Base-by-base conservation (phyloP, 352 stramenopile genomes). In the Globisporangium takayamanum region DNA sequence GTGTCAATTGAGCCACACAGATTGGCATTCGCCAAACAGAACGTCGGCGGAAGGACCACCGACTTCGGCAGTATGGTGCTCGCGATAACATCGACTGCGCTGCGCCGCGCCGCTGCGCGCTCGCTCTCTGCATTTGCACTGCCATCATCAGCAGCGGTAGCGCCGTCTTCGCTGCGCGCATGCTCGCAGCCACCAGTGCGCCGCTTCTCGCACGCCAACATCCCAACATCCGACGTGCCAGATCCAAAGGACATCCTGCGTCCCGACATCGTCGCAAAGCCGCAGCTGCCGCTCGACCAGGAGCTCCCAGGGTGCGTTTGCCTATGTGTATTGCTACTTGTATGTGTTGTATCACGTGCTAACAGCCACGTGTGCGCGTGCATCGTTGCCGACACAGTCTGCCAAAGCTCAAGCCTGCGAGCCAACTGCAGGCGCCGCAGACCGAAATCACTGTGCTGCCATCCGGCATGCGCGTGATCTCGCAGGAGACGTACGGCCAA, bases 401-500 rank as follows among this genome's bases (percentile, higher is more conserved):
- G 54, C 88, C 88, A 2, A 76, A 76, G 62, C 78, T 96, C 48
- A 94, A 94, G 60, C 84, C 88, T 0, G 85, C 87, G 41, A 91
- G 78, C 53, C 82, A 96, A 53, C 62, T 95, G 22, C 68, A 85
- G 52, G 75, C 83, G 36, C 96, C 96, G 5, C 77, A 94, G 60
- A 98, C 95, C 1, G 68, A 96, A 64, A 84, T 97, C 30, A 97
- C 95, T 36, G 96, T 85, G 52, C 76, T 99, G 12, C 71, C 88
- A 15, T 98, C 97, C 50, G 96, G 95, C 0, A 76, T 99, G 44
- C 88, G 95, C 33, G 95, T 99, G 28, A 97, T 97, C 55, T 98
- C 93, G 15, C 94, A 98, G 63, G 95, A 99, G 68, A 98, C 88
- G 18, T 98, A 98, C 69, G 94, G 92, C 37, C 94, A 98, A 66